Percentiles rank a stretch among this genome's conserved stretches.
Evolutionary conservation across 108 stramenopile genomes (phyloP).

Genomic region (Fragilaria radians): DNA sequence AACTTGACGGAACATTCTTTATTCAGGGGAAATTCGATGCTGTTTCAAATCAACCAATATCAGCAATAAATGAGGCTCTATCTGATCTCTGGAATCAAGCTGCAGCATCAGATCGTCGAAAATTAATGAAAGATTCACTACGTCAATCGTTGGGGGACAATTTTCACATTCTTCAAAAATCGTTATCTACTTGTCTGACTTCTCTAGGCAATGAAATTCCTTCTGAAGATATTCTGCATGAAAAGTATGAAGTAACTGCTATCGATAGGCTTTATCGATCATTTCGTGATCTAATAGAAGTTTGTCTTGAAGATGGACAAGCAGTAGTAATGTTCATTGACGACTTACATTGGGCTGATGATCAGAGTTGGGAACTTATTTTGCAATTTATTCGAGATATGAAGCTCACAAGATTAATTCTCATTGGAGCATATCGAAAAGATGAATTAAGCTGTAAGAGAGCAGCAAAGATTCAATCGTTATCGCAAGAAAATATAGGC

Average conservation of each 20-base stretch:
- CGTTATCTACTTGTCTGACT: no score
- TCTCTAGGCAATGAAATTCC: neutral
- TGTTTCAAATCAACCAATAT: neutral
- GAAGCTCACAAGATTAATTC: neutral
- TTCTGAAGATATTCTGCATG: neutral
- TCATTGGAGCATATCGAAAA: neutral
- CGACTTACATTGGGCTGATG: neutral
- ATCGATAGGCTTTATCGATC: neutral
- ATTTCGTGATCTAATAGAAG: neutral
- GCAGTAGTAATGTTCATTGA: neutral
- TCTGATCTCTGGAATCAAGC: conserved; percentile 1
- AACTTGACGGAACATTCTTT: neutral
- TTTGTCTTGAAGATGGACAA: neutral
- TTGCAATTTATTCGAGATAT: neutral
- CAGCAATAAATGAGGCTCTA: neutral
- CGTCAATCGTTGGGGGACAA: neutral
- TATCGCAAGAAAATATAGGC: neutral
- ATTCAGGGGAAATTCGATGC: neutral
- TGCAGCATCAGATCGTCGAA: neutral
- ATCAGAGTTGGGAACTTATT: neutral
- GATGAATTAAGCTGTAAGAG: neutral
- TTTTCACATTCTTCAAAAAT: neutral
- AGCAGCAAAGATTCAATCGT: neutral
- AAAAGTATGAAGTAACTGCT: neutral
- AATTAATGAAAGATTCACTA: neutral